Conservation (phyloP, 805 yeast species). For the Ogataea pini region DNA sequence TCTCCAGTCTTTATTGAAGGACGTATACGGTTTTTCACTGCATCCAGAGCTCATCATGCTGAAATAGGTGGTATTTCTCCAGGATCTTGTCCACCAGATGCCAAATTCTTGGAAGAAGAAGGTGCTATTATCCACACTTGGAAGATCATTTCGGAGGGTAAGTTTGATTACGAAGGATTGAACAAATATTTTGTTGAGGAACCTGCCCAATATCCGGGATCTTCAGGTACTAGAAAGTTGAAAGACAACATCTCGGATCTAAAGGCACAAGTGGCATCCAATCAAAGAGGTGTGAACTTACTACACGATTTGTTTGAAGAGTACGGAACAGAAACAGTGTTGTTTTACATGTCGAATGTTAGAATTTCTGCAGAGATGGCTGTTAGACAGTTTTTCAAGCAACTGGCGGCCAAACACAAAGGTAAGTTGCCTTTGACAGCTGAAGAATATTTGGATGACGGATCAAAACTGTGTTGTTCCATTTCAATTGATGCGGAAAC, state of each 20-base stretch:
- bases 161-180: conserved; percentile 53
- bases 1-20: conserved; percentile 53
- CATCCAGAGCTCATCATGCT: conserved; percentile 62
- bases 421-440: conserved; percentile 40
- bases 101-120: conserved; percentile 54
- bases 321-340: conserved; percentile 42
- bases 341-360: conserved; percentile 48
- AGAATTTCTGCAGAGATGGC: conserved; percentile 48
- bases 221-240: conserved; percentile 55
- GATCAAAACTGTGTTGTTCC: conserved; percentile 47
- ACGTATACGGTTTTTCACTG: conserved; percentile 51
- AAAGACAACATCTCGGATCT: conserved; percentile 53
- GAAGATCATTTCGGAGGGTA: conserved; percentile 50
- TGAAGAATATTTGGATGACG: conserved; percentile 55
- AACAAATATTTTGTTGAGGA: conserved; percentile 46
- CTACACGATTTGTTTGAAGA: conserved; percentile 44
- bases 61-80: conserved; percentile 61
- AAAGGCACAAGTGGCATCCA: conserved; percentile 50
- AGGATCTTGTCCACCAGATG: conserved; percentile 56
- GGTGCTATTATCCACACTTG: conserved; percentile 58
- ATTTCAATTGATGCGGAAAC: conserved; percentile 42
- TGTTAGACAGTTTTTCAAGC: conserved; percentile 36
- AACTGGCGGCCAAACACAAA: conserved; percentile 42
- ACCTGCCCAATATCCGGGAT: conserved; percentile 51
- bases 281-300: conserved; percentile 50